Percentiles rank a stretch among this genome's conserved stretches.
Conservation (phyloP, 2,329 filamentous ascomycete species). For the Cladophialophora chaetospira region DNA sequence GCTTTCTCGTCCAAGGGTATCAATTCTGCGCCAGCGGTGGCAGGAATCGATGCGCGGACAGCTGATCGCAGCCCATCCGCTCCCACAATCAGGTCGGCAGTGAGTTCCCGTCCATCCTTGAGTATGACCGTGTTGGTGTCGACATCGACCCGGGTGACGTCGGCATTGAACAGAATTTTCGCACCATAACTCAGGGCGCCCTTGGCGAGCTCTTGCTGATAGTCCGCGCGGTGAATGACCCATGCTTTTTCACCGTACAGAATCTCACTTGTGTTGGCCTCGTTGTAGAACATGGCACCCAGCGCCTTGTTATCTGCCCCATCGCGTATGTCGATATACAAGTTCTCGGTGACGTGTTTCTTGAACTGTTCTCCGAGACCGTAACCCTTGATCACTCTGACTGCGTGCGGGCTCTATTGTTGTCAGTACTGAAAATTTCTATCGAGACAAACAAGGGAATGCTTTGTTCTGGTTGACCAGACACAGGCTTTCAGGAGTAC, state of each 20-base stretch:
- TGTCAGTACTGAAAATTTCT: too few species aligned
- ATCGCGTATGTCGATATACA: conserved; percentile 2
- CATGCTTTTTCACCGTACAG: not conserved
- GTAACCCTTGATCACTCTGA: conserved; percentile 3
- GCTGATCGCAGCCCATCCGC: conserved; percentile 5
- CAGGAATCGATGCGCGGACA: conserved; percentile 8
- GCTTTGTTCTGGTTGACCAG: too few species aligned
- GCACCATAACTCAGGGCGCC: not conserved
- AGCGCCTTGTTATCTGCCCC: not conserved
- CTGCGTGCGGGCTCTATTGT: conserved; percentile 1
- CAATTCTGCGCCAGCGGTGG: not conserved
- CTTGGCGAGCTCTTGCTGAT: conserved; percentile 5
- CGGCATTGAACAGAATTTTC: conserved; percentile 6
- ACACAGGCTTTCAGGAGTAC: too few species aligned
- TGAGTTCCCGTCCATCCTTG: conserved; percentile 4
- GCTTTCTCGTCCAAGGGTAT: conserved; percentile 6
- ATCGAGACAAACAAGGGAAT: too few species aligned
- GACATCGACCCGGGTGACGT: conserved; percentile 9
- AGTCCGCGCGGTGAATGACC: conserved; percentile 10
- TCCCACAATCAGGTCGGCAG: conserved; percentile 9
- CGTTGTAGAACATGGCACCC: not conserved
- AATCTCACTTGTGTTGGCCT: not conserved
- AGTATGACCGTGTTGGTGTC: conserved; percentile 10
- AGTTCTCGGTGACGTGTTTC: conserved; percentile 2
- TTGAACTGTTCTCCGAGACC: not conserved